Evolutionary conservation across 768 basidiomycete genomes (phyloP), one percentile per base, ranked within the genome.

Genomic region (Xerocomellus intermedius): DNA sequence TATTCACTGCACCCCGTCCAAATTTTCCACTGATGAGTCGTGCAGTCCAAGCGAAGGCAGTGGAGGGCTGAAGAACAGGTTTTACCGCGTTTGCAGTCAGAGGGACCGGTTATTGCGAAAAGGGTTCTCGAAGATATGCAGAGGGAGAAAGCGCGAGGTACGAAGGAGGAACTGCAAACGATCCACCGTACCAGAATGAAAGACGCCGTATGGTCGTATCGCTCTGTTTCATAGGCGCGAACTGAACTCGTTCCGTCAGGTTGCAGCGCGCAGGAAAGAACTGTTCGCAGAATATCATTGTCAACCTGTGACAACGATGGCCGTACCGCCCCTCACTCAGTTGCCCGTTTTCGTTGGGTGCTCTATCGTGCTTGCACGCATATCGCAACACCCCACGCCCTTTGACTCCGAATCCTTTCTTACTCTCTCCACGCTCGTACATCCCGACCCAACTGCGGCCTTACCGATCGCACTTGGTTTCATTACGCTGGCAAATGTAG

Each of bases 391-490:
- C 35, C 87, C 88, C 13, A 75, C 77, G 9, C 87, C 84, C 9
- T 79, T 92, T 57, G 87, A 89, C 71, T 82, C 85, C 2, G 91
- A 93, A 67, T 80, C 86, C 8, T 89, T 92, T 72, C 67, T 90
- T 36, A 87, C 87, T 0, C 77, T 93, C 36, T 81, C 87, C 6
- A 84, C 86, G 4, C 73, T 92, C 46, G 74, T 83, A 12, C 85
- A 87, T 65, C 76, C 86, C 10, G 91, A 93, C 66, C 79, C 86
- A 28, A 89, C 89, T 0, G 79, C 80, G 63, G 72, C 80, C 13
- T 68, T 92, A 1, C 91, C 91, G 3, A 83, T 92, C 48, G 72
- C 81, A 3, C 75, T 91, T 21, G 91, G 91, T 8, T 68, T 91
- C 43, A 67, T 90, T 38, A 89, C 87, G 10, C 77, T 92, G 75